These are phyloP conservation scores for Mycena floridula DNA, from an alignment of 768 basidiomycete genomes.

Conservation along the genomic window DNA sequence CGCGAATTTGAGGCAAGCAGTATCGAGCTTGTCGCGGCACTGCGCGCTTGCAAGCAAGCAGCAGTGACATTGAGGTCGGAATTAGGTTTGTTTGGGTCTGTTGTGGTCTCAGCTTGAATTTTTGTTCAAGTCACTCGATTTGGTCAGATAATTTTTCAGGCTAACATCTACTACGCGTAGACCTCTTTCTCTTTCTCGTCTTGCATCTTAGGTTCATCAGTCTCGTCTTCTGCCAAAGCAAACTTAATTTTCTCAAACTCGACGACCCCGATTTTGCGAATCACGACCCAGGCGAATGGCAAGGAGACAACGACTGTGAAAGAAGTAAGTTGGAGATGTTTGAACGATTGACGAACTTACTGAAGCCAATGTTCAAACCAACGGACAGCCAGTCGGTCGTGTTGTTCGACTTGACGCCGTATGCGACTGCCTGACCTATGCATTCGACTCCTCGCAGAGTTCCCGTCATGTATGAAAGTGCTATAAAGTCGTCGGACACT, in stretches of 20 bases:
- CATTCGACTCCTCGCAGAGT: conserved; percentile 26
- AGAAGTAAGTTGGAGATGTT: conserved; percentile 1
- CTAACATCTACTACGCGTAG: too few species aligned
- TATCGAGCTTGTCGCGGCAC: conserved; percentile 17
- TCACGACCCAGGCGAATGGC: conserved; percentile 23
- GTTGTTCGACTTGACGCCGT: conserved; percentile 25
- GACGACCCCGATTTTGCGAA: conserved; percentile 24
- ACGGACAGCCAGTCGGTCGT: conserved; percentile 28
- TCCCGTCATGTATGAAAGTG: conserved; percentile 27
- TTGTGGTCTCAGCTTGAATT: too few species aligned
- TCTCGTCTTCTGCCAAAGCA: conserved; percentile 5
- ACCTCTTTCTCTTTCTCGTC: conserved; percentile 6
- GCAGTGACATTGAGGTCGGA: conserved; percentile 42
- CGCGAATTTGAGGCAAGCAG: conserved; percentile 17
- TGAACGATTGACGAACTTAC: conserved; percentile 23
- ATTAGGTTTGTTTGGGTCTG: not conserved
- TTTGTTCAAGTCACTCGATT: too few species aligned
- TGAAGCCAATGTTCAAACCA: conserved; percentile 25
- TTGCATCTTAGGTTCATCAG: conserved; percentile 1
- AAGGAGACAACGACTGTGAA: conserved; percentile 22
- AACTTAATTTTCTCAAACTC: conserved; percentile 20
- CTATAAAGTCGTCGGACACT: conserved; percentile 29
- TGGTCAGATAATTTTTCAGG: too few species aligned
- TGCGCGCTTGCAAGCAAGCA: conserved; percentile 36
- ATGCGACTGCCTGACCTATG: conserved; percentile 27